Percentiles rank a stretch among this genome's conserved stretches.
Evolutionary conservation across 225 moss, liverwort and hornwort species (phyloP).

Genomic region (Pseudoscleropodium purum): DNA sequence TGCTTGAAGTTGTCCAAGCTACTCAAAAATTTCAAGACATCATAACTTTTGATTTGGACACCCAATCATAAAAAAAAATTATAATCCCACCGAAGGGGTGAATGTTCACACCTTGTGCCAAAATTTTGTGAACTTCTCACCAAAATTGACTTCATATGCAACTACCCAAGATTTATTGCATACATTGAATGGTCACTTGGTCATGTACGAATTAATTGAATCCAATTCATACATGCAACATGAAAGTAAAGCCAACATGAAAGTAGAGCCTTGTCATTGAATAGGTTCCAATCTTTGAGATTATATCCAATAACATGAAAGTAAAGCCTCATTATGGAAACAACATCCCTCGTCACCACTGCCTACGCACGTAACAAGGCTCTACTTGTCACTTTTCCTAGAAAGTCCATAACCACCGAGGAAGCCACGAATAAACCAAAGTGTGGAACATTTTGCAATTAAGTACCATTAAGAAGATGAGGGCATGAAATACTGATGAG

Average conservation of each 20-base stretch:
- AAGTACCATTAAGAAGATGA: not conserved
- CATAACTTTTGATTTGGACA: fast-evolving
- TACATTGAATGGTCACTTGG: not conserved
- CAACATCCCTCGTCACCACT: not conserved
- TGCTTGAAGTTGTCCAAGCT: fast-evolving
- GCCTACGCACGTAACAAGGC: not conserved
- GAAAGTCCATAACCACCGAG: not conserved
- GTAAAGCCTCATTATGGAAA: not conserved
- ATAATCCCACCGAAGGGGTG: not conserved
- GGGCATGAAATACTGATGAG: not conserved
- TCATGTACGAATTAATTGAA: no score
- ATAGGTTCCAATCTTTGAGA: not conserved
- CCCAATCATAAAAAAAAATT: fast-evolving
- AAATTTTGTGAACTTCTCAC: fast-evolving
- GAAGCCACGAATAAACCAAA: not conserved
- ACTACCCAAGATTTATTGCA: not conserved
- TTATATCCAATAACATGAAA: no score
- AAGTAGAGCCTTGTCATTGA: not conserved
- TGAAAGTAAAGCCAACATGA: not conserved
- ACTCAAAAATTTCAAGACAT: not conserved
- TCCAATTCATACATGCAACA: not conserved
- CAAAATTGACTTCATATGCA: not conserved
- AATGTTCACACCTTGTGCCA: not conserved
- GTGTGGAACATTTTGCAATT: not conserved
- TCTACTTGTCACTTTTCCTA: not conserved